Conservation (phyloP, 352 stramenopile species). For the Phytophthora fragariae region DNA sequence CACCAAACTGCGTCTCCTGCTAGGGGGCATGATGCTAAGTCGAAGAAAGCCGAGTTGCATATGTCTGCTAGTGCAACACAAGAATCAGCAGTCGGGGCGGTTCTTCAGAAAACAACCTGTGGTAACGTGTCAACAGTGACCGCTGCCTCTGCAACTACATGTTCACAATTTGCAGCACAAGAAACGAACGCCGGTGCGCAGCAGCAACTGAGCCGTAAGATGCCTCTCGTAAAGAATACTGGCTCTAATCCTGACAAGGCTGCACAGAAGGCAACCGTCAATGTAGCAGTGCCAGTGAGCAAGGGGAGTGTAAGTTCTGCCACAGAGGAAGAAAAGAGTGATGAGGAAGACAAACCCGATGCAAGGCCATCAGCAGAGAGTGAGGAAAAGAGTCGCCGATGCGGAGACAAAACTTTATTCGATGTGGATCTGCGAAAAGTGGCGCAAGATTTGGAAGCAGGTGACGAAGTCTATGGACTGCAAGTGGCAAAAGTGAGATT, state of each 20-base stretch:
- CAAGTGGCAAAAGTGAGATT: conserved; percentile 3
- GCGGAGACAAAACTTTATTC: background rate
- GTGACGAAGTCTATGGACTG: conserved; percentile 1
- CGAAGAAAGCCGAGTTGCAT: background rate
- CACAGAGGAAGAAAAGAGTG: background rate
- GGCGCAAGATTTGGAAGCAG: conserved; percentile 1
- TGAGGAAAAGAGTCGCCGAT: background rate
- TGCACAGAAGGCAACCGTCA: background rate
- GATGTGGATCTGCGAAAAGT: background rate
- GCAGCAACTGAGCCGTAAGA: background rate
- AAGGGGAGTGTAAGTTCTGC: background rate
- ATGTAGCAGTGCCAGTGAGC: background rate
- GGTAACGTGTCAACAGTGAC: background rate
- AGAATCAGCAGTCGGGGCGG: background rate
- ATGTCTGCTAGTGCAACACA: background rate
- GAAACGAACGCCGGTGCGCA: background rate
- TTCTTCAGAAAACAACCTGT: background rate
- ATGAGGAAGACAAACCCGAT: background rate
- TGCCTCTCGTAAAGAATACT: background rate
- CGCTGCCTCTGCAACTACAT: background rate
- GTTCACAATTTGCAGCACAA: background rate
- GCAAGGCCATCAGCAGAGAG: background rate
- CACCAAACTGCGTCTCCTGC: background rate
- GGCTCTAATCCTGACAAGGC: background rate
- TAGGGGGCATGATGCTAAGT: background rate